Evolutionary conservation across 257 asterid species (phyloP).

Genomic region (Nemophila menziesii): DNA sequence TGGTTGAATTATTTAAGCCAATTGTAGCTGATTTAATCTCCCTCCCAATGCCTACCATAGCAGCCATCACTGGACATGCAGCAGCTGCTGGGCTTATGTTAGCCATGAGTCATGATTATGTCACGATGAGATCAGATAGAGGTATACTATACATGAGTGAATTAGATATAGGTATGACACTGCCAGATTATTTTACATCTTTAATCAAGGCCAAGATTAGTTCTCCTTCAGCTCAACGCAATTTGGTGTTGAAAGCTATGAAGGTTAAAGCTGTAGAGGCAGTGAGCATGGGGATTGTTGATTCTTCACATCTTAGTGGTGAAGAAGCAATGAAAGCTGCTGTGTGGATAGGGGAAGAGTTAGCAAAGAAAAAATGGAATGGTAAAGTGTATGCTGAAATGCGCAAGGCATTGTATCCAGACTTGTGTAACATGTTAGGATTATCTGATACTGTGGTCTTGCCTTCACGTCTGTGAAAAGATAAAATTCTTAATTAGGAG

Average conservation of each 20-base stretch:
- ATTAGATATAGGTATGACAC: conserved; percentile 66
- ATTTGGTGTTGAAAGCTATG: conserved; percentile 35
- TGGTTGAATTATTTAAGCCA: conserved; percentile 54
- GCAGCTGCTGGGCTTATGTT: conserved; percentile 69
- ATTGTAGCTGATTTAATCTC: conserved; percentile 51
- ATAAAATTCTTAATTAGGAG: no score
- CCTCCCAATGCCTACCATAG: conserved; percentile 73
- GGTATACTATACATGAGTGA: conserved; percentile 78
- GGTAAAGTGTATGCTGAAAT: conserved; percentile 53
- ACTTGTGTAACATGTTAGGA: conserved; percentile 40
- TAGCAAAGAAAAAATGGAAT: conserved; percentile 47
- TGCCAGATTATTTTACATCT: conserved; percentile 67
- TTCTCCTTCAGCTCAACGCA: conserved; percentile 30
- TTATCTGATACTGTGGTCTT: conserved; percentile 20
- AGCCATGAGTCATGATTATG: conserved; percentile 68
- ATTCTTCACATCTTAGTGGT: conserved; percentile 25
- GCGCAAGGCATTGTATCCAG: conserved; percentile 54
- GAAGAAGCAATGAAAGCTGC: conserved; percentile 60
- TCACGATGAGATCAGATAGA: conserved; percentile 45
- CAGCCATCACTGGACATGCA: conserved; percentile 79
- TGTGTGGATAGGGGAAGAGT: conserved; percentile 30
- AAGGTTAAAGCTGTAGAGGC: conserved; percentile 56
- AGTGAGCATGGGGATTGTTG: conserved; percentile 47
- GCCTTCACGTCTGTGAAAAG: conserved; percentile 51
- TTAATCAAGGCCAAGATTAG: conserved; percentile 39